These are phyloP conservation scores for Malus asiatica DNA, from an alignment of 306 rosid species.

Conservation along the genomic window DNA sequence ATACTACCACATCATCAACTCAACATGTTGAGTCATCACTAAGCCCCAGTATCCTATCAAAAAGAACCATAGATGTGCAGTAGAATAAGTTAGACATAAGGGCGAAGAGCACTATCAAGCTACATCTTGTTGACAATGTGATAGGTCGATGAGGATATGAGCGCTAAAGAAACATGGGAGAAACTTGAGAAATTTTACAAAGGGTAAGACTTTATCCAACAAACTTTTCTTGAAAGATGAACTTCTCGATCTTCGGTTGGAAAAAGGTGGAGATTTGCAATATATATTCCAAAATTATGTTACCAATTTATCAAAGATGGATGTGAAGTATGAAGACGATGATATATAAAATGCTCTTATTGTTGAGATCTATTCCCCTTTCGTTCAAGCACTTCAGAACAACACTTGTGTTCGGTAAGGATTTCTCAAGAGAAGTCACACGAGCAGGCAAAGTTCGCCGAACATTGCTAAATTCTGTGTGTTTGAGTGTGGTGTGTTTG, in stretches of 20 bases:
- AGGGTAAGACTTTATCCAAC: background rate
- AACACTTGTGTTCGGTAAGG: background rate
- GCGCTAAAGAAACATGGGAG: background rate
- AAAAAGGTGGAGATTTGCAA: background rate
- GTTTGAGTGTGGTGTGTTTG: too few relatives aligned
- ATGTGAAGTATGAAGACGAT: background rate
- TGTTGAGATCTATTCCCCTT: background rate
- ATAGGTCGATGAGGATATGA: background rate
- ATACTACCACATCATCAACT: too few relatives aligned
- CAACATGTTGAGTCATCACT: too few relatives aligned
- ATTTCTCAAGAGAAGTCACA: too few relatives aligned
- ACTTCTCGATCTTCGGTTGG: background rate
- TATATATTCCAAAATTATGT: background rate
- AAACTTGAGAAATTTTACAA: background rate
- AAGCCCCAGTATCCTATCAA: too few relatives aligned
- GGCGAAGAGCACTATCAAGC: background rate
- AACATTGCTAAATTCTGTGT: too few relatives aligned
- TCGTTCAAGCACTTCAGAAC: background rate
- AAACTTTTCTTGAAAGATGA: background rate
- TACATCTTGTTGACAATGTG: background rate
- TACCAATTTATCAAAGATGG: background rate
- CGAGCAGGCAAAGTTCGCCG: too few relatives aligned
- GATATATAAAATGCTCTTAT: background rate
- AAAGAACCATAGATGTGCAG: background rate
- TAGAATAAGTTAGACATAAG: background rate